Conservation (phyloP, 257 asterid genomes). For the Lantana camara region DNA sequence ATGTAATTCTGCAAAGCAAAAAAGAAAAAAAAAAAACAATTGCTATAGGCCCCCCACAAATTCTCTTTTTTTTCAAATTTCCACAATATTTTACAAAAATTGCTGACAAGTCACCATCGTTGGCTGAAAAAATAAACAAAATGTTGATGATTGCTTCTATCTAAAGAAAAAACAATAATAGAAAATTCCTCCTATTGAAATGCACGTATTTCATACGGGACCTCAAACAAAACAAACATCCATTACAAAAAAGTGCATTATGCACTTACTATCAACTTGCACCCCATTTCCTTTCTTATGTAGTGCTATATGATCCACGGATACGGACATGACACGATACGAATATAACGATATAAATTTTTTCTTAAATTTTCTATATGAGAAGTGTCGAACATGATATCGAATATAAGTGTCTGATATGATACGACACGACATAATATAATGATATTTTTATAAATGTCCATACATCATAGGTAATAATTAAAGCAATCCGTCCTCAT, state of each 20-base stretch:
- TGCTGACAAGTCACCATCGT: constrained; percentile 38
- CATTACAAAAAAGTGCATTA: constrained; percentile 10
- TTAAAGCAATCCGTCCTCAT: constrained; percentile 26
- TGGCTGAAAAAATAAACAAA: constrained; percentile 13
- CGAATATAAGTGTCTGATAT: no score
- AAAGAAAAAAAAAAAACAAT: no score
- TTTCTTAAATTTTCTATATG: no score
- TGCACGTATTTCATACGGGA: constrained; percentile 24
- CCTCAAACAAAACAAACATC: constrained; percentile 16
- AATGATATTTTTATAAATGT: no score
- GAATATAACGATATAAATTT: no score
- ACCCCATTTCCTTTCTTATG: constrained; percentile 12
- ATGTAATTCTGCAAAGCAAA: no score
- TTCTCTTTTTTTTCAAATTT: background rate
- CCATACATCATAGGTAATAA: no score
- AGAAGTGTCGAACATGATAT: no score
- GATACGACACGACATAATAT: no score
- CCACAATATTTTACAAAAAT: background rate
- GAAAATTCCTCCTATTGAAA: constrained; percentile 32
- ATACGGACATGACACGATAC: no score
- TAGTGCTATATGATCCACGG: no score
- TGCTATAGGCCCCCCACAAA: background rate
- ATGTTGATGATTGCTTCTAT: constrained; percentile 34
- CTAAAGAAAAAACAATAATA: constrained; percentile 39
- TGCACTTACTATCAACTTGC: constrained; percentile 34